A percentile compares a stretch with the other conserved stretches of the same genome.
Conservation (phyloP, 1,284 basidiomycete genomes). For the Naganishia cerealis region DNA sequence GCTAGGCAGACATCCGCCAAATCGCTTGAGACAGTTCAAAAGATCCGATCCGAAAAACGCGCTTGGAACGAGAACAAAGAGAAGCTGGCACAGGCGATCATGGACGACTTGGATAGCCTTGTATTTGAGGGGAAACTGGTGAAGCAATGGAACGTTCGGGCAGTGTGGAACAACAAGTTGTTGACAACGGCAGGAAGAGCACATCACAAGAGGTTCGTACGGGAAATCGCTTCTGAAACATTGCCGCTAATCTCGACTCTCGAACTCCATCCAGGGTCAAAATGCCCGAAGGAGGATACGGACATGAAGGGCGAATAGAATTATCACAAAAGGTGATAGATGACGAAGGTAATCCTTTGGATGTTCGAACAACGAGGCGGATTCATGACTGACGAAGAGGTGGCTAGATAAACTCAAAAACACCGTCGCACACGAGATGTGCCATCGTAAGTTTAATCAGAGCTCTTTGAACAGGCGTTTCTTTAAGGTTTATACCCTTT, state of each 20-base stretch:
- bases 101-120: conserved; percentile 46
- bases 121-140: conserved; percentile 48
- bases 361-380: background rate
- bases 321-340: conserved; percentile 32
- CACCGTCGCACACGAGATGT: conserved; percentile 54
- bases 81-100: conserved; percentile 43
- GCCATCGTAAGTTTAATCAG: conserved; percentile 44
- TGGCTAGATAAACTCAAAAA: conserved; percentile 45
- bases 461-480: background rate
- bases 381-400: background rate
- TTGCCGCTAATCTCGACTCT: conserved; percentile 29
- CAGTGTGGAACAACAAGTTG: conserved; percentile 37
- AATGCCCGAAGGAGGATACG: conserved; percentile 35
- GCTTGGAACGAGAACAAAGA: conserved; percentile 41
- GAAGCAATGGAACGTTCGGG: conserved; percentile 34
- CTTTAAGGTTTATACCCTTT: background rate
- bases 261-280: conserved; percentile 37
- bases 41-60: conserved; percentile 26
- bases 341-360: conserved; percentile 22
- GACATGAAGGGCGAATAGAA: conserved; percentile 28
- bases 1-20: conserved; percentile 18
- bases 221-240: background rate
- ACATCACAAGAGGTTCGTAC: conserved; percentile 38
- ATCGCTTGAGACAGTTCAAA: conserved; percentile 25
- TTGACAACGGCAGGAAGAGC: conserved; percentile 51